A percentile compares a stretch with the other conserved stretches of the same genome.
These are phyloP conservation scores for Batrachochytrium dendrobatidis DNA, from an alignment of 371 early-diverging fungal species.

Conservation along the genomic window DNA sequence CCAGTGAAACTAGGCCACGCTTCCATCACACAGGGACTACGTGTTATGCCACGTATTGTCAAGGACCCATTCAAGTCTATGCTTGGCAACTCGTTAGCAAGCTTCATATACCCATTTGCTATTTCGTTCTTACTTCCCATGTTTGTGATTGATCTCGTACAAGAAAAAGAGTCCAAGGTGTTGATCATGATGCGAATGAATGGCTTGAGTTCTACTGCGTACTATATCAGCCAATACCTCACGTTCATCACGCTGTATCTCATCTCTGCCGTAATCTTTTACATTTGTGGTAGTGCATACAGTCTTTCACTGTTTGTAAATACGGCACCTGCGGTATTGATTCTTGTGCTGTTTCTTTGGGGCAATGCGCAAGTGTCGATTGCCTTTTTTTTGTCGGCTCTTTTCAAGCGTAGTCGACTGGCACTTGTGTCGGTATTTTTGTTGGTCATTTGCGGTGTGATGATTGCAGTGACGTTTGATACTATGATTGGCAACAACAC, in stretches of 20 bases:
- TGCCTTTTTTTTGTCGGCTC: conserved; percentile 53
- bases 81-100: conserved; percentile 51
- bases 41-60: conserved; percentile 48
- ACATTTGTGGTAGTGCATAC: conserved; percentile 44
- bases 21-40: conserved; percentile 53
- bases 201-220: conserved; percentile 52
- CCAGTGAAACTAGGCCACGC: conserved; percentile 9
- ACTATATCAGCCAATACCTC: conserved; percentile 48
- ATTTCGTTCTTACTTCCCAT: conserved; percentile 67
- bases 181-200: conserved; percentile 69
- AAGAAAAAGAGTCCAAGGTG: conserved; percentile 64
- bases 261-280: conserved; percentile 48
- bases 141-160: conserved; percentile 59
- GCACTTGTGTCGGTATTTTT: conserved; percentile 52
- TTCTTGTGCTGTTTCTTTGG: conserved; percentile 39
- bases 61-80: conserved; percentile 44
- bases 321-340: conserved; percentile 44
- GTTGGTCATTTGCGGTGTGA: conserved; percentile 53
- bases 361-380: conserved; percentile 48
- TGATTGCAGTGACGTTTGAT: conserved; percentile 44
- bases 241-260: conserved; percentile 57
- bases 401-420: conserved; percentile 51
- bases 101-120: conserved; percentile 73
- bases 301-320: conserved; percentile 54
- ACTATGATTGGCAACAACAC: conserved; percentile 5